phyloP scores from a whole-genome alignment of 2,329 filamentous ascomycete species.

The Orbilia ellipsospora region DNA sequence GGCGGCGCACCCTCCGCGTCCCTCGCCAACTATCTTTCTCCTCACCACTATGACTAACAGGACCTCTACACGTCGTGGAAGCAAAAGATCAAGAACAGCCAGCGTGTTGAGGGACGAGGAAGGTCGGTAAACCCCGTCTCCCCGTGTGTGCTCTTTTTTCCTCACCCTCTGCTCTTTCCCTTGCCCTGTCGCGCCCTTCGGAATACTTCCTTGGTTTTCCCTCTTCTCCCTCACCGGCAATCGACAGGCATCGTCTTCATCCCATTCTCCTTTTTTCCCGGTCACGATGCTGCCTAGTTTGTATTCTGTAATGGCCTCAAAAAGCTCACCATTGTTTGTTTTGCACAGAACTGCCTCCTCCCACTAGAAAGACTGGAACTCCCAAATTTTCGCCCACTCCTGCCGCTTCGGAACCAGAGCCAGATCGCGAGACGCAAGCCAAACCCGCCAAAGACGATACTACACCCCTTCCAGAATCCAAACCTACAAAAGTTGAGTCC shows the following conservation, averaged over 20 bases:
- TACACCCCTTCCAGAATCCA: constrained; percentile 23
- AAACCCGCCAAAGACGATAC: constrained; percentile 37
- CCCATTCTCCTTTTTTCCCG: constrained; percentile 28
- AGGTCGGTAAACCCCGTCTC: constrained; percentile 54
- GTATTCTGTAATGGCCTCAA: neutral
- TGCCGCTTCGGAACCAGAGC: constrained; percentile 40
- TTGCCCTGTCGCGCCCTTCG: constrained; percentile 49
- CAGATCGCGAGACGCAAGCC: constrained; percentile 48
- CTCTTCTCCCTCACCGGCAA: constrained; percentile 17
- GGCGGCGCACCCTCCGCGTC: constrained; percentile 36
- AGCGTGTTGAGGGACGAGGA: constrained; percentile 54
- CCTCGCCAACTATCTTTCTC: constrained; percentile 35
- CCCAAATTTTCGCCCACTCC: constrained; percentile 53
- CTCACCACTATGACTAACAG: constrained; percentile 31
- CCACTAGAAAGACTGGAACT: constrained; percentile 45
- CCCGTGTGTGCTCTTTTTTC: neutral
- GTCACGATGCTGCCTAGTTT: constrained; percentile 30
- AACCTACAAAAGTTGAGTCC: constrained; percentile 17
- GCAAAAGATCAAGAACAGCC: constrained; percentile 48
- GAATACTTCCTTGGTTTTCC: constrained; percentile 22
- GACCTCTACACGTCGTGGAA: constrained; percentile 49
- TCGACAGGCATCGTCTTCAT: constrained; percentile 30
- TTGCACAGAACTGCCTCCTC: constrained; percentile 44
- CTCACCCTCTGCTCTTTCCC: constrained; percentile 2
- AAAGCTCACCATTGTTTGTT: constrained; percentile 48